Evolutionary conservation across 1,284 basidiomycete genomes (phyloP).

Genomic region (Xerocomus nothofagi): DNA sequence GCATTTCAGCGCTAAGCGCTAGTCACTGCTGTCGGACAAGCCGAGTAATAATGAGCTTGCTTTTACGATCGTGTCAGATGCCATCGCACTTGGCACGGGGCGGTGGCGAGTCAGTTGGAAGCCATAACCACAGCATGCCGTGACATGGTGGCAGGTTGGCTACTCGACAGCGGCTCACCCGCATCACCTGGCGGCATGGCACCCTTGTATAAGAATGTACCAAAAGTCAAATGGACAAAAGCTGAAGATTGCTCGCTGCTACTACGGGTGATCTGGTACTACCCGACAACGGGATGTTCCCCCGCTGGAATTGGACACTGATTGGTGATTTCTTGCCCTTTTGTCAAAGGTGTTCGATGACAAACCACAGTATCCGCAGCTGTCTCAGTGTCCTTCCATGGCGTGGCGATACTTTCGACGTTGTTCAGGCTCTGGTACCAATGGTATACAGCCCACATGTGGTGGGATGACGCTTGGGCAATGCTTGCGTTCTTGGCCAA

Average conservation of each 20-base stretch:
- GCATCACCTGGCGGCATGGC: no score
- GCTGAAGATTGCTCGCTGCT: neutral
- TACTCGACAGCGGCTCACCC: no score
- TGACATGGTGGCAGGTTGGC: no score
- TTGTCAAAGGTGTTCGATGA: neutral
- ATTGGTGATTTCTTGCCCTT: slow-evolving; percentile 13
- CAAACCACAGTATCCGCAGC: slow-evolving; percentile 6
- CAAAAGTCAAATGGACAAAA: slow-evolving; percentile 5
- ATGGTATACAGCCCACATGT: slow-evolving; percentile 22
- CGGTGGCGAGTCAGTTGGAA: no score
- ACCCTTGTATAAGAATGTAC: neutral
- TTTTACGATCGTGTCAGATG: no score
- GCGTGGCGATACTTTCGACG: slow-evolving; percentile 24
- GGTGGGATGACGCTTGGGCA: slow-evolving; percentile 33
- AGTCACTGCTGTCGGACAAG: no score
- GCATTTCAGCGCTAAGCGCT: no score
- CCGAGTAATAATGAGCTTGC: no score
- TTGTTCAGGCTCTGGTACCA: slow-evolving; percentile 29
- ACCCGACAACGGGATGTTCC: slow-evolving; percentile 18
- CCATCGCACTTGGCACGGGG: no score
- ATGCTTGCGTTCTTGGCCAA: slow-evolving; percentile 21
- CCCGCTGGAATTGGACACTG: slow-evolving; percentile 11
- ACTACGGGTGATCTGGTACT: no score
- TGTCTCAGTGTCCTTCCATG: slow-evolving; percentile 21
- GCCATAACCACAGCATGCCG: no score